phyloP scores from a whole-genome alignment of 176 grass and related monocot species.

The Saccharum spontaneum region DNA sequence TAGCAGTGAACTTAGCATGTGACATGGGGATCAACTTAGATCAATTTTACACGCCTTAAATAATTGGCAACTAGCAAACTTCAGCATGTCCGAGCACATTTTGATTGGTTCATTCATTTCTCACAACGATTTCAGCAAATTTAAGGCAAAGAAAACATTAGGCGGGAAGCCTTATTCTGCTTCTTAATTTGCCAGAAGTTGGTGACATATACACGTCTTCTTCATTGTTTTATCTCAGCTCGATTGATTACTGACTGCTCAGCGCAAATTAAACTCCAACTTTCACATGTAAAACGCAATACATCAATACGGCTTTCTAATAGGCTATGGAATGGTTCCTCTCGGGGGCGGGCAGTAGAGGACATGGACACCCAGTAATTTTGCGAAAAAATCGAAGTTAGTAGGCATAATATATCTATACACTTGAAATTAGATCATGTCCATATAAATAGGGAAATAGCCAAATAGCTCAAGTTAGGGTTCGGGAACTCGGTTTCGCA shows the following conservation, averaged over 20 bases:
- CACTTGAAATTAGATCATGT: background rate
- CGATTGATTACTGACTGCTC: background rate
- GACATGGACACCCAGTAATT: background rate
- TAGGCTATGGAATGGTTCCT: background rate
- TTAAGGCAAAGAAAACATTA: background rate
- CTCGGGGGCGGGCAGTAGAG: background rate
- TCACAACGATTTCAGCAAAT: background rate
- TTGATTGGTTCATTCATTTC: background rate
- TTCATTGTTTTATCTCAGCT: background rate
- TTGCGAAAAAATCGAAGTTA: background rate
- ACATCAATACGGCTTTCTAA: background rate
- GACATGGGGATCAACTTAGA: background rate
- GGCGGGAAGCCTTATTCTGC: background rate
- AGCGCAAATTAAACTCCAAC: background rate
- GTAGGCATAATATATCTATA: background rate
- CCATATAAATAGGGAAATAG: background rate
- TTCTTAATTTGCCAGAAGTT: background rate
- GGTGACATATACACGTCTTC: background rate
- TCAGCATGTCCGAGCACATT: background rate
- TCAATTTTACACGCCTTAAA: background rate
- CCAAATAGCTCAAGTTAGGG: background rate
- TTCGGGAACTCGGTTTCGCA: background rate
- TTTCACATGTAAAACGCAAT: background rate
- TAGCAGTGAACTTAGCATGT: background rate
- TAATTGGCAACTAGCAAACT: background rate